A percentile compares a stretch with the other conserved stretches of the same genome.
These are phyloP conservation scores for Dioszegia crocea DNA, from an alignment of 768 basidiomycete species.

Conservation along the genomic window DNA sequence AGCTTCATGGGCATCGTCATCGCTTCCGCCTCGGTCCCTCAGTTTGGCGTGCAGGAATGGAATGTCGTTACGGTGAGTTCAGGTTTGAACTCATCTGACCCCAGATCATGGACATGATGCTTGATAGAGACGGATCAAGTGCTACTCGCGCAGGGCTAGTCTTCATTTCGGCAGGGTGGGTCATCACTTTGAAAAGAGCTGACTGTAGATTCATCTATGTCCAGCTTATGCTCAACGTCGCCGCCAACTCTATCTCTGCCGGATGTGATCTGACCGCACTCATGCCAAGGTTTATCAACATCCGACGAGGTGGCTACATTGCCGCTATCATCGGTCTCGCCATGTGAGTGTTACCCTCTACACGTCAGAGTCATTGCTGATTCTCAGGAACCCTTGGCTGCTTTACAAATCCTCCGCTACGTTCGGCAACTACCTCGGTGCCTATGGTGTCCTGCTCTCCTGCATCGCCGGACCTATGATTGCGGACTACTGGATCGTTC, in stretches of 20 bases:
- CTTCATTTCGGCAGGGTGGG: slow-evolving; percentile 54
- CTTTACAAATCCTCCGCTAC: slow-evolving; percentile 66
- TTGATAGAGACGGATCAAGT: slow-evolving; percentile 61
- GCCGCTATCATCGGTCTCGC: slow-evolving; percentile 71
- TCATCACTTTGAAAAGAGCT: not conserved
- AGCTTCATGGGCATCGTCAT: slow-evolving; percentile 79
- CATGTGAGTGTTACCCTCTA: slow-evolving; percentile 54
- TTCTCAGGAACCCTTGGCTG: slow-evolving; percentile 53
- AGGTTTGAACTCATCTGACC: not conserved
- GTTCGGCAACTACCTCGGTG: slow-evolving; percentile 76
- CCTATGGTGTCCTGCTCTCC: slow-evolving; percentile 65
- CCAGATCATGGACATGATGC: slow-evolving; percentile 60
- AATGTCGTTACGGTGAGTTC: slow-evolving; percentile 59
- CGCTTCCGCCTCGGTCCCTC: slow-evolving; percentile 67
- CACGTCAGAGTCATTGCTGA: slow-evolving; percentile 28
- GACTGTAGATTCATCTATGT: slow-evolving; percentile 64
- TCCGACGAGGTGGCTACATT: slow-evolving; percentile 77
- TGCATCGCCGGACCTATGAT: slow-evolving; percentile 81
- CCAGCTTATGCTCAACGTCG: slow-evolving; percentile 55
- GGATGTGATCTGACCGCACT: slow-evolving; percentile 78
- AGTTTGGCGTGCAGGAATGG: slow-evolving; percentile 76
- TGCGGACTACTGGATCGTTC: slow-evolving; percentile 71
- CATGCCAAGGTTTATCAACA: slow-evolving; percentile 73
- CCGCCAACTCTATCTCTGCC: slow-evolving; percentile 76
- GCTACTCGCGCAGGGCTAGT: slow-evolving; percentile 68